Percentiles rank a stretch among this genome's conserved stretches.
phyloP scores from a whole-genome alignment of 2,329 filamentous ascomycete species.

The Fusarium tricinctum region DNA sequence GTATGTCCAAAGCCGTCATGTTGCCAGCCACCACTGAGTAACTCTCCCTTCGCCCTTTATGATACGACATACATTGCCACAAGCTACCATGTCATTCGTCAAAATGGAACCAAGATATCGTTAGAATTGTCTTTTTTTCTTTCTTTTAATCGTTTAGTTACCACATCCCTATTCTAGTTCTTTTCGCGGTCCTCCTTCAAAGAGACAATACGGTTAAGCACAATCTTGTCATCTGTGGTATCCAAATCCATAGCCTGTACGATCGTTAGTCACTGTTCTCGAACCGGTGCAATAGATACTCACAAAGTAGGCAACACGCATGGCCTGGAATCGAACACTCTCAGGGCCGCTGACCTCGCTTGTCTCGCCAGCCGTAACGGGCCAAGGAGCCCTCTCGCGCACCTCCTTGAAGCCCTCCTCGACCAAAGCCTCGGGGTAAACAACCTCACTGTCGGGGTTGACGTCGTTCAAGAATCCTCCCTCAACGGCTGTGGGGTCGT shows the following conservation, averaged over 20 bases:
- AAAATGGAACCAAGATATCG: background rate
- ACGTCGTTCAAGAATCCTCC: constrained; percentile 88
- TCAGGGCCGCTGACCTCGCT: constrained; percentile 74
- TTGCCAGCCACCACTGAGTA: no score
- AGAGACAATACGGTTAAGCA: constrained; percentile 92
- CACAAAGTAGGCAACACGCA: constrained; percentile 88
- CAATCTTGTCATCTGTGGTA: constrained; percentile 81
- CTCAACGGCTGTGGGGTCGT: constrained; percentile 81
- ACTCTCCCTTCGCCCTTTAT: no score
- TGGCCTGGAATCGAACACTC: constrained; percentile 89
- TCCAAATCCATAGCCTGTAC: constrained; percentile 79
- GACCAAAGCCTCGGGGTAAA: constrained; percentile 83
- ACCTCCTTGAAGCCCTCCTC: constrained; percentile 89
- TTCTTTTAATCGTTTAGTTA: background rate
- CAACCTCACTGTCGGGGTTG: constrained; percentile 84
- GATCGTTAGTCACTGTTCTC: constrained; percentile 28
- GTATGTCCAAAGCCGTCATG: no score
- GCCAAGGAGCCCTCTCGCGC: constrained; percentile 80
- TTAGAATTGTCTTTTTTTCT: constrained; percentile 4
- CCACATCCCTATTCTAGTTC: constrained; percentile 47
- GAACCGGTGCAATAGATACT: constrained; percentile 48
- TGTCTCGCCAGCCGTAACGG: constrained; percentile 80
- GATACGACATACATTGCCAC: no score
- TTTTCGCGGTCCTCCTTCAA: constrained; percentile 90
- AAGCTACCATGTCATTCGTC: background rate